Evolutionary conservation across 2,329 filamentous ascomycete species (phyloP).

Genomic region (Colletotrichum falcatum): DNA sequence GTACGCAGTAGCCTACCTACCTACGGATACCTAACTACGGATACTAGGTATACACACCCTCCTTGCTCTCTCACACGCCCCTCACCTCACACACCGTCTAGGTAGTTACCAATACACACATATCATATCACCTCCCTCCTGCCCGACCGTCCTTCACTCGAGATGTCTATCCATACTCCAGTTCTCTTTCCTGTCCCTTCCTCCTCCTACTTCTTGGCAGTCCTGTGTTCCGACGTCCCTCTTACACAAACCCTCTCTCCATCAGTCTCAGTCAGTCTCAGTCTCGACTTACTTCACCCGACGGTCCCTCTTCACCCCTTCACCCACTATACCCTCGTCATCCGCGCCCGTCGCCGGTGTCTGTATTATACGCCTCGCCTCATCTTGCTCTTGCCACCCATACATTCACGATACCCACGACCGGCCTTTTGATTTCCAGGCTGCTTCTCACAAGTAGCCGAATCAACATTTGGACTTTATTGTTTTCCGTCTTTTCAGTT

Average conservation of each 20-base stretch:
- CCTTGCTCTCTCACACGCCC: not conserved
- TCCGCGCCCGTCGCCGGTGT: not conserved
- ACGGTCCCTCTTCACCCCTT: not conserved
- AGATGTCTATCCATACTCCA: constrained; percentile 18
- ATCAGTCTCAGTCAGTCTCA: constrained; percentile 2
- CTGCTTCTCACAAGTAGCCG: not conserved
- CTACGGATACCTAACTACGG: no score
- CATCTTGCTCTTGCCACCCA: not conserved
- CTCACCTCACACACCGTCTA: constrained; percentile 1
- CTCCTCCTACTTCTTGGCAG: constrained; percentile 30
- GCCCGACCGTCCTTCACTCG: constrained; percentile 26
- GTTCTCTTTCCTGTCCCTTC: constrained; percentile 7
- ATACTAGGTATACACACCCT: not conserved
- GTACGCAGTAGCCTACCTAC: no score
- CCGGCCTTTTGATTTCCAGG: not conserved
- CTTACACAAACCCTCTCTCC: not conserved
- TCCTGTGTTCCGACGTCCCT: constrained; percentile 5
- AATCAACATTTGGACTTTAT: not conserved
- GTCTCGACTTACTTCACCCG: no score
- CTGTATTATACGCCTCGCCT: constrained; percentile 18
- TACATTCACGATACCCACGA: constrained; percentile 12
- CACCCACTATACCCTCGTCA: not conserved
- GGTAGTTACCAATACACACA: no score
- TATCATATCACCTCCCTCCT: constrained; percentile 31
- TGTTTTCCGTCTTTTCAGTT: constrained; percentile 12